phyloP scores from a whole-genome alignment of 495 filamentous ascomycete species.

The Bacidia gigantensis region DNA sequence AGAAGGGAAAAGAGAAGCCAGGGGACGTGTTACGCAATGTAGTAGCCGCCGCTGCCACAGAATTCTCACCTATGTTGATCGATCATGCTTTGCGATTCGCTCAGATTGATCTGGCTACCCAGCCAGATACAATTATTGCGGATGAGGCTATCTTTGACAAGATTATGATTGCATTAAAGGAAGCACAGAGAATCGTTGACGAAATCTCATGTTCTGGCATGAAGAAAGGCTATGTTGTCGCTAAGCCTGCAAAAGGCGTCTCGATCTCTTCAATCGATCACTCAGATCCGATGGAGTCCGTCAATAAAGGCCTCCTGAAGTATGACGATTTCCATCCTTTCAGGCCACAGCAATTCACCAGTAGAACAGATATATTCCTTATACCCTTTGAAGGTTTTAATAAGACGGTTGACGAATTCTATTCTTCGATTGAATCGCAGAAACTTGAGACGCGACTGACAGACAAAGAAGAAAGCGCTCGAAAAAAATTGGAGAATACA shows the following conservation, averaged over 20 bases:
- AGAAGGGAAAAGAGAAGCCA: conserved; percentile 69
- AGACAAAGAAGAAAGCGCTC: conserved; percentile 69
- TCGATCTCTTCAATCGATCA: conserved; percentile 19
- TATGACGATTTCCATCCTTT: conserved; percentile 98
- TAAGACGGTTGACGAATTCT: conserved; percentile 89
- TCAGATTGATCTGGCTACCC: conserved; percentile 49
- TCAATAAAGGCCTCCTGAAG: conserved; percentile 35
- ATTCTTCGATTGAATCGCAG: conserved; percentile 89
- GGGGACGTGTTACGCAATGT: conserved; percentile 64
- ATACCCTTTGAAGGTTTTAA: conserved; percentile 75
- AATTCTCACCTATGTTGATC: conserved; percentile 72
- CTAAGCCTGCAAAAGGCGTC: conserved; percentile 37
- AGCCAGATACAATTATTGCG: conserved; percentile 52
- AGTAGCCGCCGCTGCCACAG: conserved; percentile 66
- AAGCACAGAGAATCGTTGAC: conserved; percentile 50
- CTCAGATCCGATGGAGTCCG: conserved; percentile 22
- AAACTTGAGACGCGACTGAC: conserved; percentile 70
- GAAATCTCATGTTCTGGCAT: conserved; percentile 37
- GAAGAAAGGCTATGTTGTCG: conserved; percentile 76
- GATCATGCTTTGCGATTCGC: conserved; percentile 68
- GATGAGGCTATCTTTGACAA: conserved; percentile 48
- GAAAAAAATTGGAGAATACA: conserved; percentile 67
- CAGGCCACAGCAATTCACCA: conserved; percentile 66
- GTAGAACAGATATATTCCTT: conserved; percentile 46
- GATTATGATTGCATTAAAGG: conserved; percentile 49